Percentiles rank a stretch among this genome's conserved stretches.
Evolutionary conservation across 257 asterid genomes (phyloP).

Genomic region (Solanum rostratum): DNA sequence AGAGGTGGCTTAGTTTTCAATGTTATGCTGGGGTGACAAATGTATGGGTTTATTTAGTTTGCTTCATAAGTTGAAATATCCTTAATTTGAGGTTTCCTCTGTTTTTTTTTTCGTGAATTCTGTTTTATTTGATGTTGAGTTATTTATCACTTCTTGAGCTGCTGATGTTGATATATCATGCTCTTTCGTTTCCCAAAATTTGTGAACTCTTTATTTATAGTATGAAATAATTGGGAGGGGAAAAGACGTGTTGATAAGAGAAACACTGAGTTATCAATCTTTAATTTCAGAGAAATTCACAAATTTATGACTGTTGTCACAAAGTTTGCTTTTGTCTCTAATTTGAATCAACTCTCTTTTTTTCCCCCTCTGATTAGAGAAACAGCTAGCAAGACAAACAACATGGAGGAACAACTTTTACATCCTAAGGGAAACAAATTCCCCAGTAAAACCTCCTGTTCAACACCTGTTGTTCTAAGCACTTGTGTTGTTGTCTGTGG

Average conservation of each 20-base stretch:
- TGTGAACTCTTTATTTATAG: not conserved
- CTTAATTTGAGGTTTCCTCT: not conserved
- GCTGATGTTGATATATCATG: not conserved
- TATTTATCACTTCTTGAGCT: not conserved
- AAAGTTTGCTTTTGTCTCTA: not conserved
- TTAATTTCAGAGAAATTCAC: no score
- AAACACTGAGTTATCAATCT: no score
- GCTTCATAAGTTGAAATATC: no score
- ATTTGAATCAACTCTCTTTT: not conserved
- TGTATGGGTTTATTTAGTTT: no score
- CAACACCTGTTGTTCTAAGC: not conserved
- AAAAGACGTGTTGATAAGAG: not conserved
- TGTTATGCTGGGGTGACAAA: not conserved
- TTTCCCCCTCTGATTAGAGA: not conserved
- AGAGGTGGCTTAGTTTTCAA: not conserved
- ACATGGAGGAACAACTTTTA: not conserved
- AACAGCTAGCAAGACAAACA: not conserved
- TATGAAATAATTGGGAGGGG: not conserved
- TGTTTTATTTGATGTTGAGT: not conserved
- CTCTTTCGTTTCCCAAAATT: not conserved
- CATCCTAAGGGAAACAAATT: not conserved
- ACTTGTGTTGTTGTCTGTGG: conserved; percentile 7
- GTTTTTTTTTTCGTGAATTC: not conserved
- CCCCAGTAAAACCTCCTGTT: not conserved
- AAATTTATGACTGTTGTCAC: no score